A percentile compares a stretch with the other conserved stretches of the same genome.
These are phyloP conservation scores for Boletus calvinii DNA, from an alignment of 1,284 basidiomycete species.

Conservation along the genomic window DNA sequence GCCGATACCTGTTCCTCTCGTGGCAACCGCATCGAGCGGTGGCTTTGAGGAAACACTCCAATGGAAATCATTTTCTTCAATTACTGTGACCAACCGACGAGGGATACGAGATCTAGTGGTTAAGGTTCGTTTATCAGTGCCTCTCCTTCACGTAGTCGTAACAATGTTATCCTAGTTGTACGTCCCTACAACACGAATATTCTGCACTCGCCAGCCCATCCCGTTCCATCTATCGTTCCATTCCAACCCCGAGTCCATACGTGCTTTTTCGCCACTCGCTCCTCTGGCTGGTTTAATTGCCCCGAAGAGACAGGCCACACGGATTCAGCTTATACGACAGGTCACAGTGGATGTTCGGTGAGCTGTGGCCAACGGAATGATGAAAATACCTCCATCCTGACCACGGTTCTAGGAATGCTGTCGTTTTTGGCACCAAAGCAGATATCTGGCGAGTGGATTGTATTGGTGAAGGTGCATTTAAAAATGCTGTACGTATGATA, in stretches of 20 bases:
- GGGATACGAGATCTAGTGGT: slow-evolving; percentile 44
- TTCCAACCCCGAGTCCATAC: slow-evolving; percentile 54
- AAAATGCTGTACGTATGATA: slow-evolving; percentile 47
- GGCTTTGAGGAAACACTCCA: slow-evolving; percentile 44
- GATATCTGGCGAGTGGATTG: slow-evolving; percentile 68
- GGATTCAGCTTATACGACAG: slow-evolving; percentile 63
- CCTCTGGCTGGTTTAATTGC: slow-evolving; percentile 42
- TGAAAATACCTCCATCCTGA: slow-evolving; percentile 5
- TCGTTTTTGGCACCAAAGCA: slow-evolving; percentile 50
- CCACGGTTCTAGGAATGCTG: slow-evolving; percentile 31
- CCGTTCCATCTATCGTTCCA: slow-evolving; percentile 64
- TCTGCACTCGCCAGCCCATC: slow-evolving; percentile 55
- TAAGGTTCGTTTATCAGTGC: slow-evolving; percentile 34
- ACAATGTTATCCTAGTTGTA: slow-evolving; percentile 40
- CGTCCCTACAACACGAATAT: slow-evolving; percentile 55
- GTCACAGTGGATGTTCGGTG: slow-evolving; percentile 65
- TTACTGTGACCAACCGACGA: slow-evolving; percentile 38
- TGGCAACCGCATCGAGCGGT: slow-evolving; percentile 24
- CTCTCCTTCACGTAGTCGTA: background rate
- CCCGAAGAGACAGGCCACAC: slow-evolving; percentile 47
- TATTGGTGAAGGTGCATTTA: slow-evolving; percentile 63
- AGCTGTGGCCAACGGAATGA: slow-evolving; percentile 18
- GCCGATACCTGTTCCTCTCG: slow-evolving; percentile 51
- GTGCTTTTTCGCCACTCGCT: slow-evolving; percentile 56
- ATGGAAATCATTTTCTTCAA: slow-evolving; percentile 52